phyloP scores from a whole-genome alignment of 2,329 filamentous ascomycete genomes.

The Fusarium xyrophilum region DNA sequence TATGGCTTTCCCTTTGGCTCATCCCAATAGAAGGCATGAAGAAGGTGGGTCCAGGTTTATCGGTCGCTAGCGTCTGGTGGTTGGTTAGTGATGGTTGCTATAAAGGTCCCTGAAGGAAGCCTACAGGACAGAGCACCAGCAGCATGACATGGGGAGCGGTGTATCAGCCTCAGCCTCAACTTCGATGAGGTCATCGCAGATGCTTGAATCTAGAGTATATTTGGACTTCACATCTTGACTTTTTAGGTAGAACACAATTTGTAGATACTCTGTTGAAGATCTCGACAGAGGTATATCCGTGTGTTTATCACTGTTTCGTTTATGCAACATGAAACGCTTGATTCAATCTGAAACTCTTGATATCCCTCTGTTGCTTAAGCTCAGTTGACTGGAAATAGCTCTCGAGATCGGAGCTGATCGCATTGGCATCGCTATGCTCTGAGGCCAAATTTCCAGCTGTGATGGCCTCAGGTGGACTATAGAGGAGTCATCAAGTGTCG shows the following conservation, averaged over 20 bases:
- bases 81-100: constrained; percentile 30
- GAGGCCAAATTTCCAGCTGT: too few relatives aligned
- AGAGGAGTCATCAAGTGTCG: too few relatives aligned
- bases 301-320: neutral
- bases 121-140: neutral
- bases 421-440: neutral
- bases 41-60: constrained; percentile 13
- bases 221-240: constrained; percentile 11
- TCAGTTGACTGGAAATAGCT: neutral
- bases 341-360: neutral
- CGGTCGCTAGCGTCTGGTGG: constrained; percentile 14
- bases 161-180: constrained; percentile 20
- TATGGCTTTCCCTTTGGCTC: constrained; percentile 28
- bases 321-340: constrained; percentile 13
- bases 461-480: neutral
- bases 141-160: constrained; percentile 12
- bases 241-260: neutral
- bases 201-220: constrained; percentile 15
- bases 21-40: constrained; percentile 21
- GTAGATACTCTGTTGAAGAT: neutral
- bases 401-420: neutral
- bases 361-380: neutral
- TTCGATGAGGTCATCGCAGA: constrained; percentile 38
- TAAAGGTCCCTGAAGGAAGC: neutral
- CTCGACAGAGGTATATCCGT: neutral